Base-by-base conservation (phyloP, 2,329 filamentous ascomycete species). In the Epichloe gansuensis region DNA sequence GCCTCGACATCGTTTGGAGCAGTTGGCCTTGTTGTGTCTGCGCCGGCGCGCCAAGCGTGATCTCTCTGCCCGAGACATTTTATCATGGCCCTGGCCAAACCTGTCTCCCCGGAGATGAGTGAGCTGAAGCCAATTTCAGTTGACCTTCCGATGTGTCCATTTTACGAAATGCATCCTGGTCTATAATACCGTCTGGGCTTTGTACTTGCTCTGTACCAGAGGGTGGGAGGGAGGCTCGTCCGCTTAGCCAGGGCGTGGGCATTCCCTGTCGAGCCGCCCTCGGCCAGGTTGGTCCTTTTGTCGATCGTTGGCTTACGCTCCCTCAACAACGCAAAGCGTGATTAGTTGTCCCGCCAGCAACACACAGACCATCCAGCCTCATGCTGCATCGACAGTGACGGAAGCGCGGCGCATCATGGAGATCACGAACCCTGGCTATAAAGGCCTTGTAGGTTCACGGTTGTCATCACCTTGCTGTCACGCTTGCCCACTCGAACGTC, bases 1-100 rank as follows among this genome's bases (percentile, higher is more conserved):
- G 44, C 23, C 46, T 23, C 46, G 23, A 39, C 25, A 35, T 13
- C n/a, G 25, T 21, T 17, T 23, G 23, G 25, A 42, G 23, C 34
- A 43, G 17, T 49, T 43, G 12, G 13, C 46, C 28, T 38, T 48
- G 21, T 45, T n/a, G 41, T 21, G 35, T 34, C 21, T 41, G 25
- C 12, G 35, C 51, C 31, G 48, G 38, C 39, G 38, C 41, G 38
- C 52, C 46, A 52, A 37, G 28, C 34, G 51, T 39, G 35, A 44
- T 50, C 38, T 31, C 42, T 50, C 41, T 55, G 52, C 37, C 55
- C 56, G 52, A 58, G 56, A 59, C 57, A 55, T 55, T n/a, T 52
- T 35, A 51, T 50, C 52, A 53, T 57, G 45, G 39, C 46, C 44
- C 39, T 15, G 46, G 37, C 54, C 52, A 44, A 44, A 37, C 12